Percentiles rank a stretch among this genome's conserved stretches.
Evolutionary conservation across 495 filamentous ascomycete genomes (phyloP).

Genomic region (Penicillium ucsense): DNA sequence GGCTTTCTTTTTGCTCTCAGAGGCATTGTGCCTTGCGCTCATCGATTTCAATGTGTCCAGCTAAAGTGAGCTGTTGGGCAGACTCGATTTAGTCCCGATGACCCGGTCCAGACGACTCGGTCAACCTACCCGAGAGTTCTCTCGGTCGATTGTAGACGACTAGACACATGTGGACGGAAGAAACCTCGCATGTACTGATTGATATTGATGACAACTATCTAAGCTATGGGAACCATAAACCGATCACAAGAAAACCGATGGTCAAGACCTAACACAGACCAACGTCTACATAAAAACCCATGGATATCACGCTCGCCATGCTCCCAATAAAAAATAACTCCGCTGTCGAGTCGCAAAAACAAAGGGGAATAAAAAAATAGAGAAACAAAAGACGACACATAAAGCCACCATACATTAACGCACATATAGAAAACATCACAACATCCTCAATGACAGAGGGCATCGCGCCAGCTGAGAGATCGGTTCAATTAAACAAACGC

Average conservation of each 20-base stretch:
- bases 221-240: neutral
- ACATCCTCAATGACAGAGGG: too few relatives aligned
- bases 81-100: too few relatives aligned
- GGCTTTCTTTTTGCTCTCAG: too few relatives aligned
- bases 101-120: too few relatives aligned
- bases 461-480: too few relatives aligned
- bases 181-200: too few relatives aligned
- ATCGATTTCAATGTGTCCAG: too few relatives aligned
- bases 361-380: neutral
- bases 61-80: too few relatives aligned
- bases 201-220: neutral
- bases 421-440: neutral
- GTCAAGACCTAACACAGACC: neutral
- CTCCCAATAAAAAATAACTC: conserved; percentile 8
- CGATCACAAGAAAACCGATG: neutral
- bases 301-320: conserved; percentile 27
- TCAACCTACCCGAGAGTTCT: too few relatives aligned
- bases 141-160: too few relatives aligned
- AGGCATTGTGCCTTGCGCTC: too few relatives aligned
- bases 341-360: neutral
- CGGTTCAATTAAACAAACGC: conserved; percentile 20
- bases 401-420: neutral
- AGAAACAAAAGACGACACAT: neutral
- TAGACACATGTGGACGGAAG: too few relatives aligned
- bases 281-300: neutral